Conservation (phyloP, 2,329 filamentous ascomycete species). For the Calonectria ilicicola region DNA sequence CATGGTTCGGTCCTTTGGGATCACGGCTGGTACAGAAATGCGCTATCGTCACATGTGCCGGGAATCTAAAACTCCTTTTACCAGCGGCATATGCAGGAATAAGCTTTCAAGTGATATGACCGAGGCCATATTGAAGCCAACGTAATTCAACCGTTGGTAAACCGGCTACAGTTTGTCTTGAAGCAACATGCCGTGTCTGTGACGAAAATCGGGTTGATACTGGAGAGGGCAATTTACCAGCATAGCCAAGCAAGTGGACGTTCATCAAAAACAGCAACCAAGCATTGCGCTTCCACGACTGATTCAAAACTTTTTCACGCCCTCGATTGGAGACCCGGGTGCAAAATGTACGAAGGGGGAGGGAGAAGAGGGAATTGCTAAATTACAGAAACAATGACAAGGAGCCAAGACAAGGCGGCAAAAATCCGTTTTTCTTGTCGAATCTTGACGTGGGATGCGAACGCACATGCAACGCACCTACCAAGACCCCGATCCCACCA, state of each 20-base stretch:
- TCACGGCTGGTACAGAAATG: background rate
- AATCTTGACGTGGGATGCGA: background rate
- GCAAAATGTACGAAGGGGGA: background rate
- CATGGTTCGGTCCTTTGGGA: background rate
- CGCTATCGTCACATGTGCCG: background rate
- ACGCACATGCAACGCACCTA: too few species aligned
- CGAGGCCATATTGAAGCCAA: background rate
- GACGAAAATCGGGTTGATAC: background rate
- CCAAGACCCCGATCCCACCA: too few species aligned
- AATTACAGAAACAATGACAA: slow-evolving; percentile 1
- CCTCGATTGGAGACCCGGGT: background rate
- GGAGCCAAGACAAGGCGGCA: background rate
- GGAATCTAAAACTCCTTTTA: background rate
- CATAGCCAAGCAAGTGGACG: background rate
- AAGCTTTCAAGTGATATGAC: background rate
- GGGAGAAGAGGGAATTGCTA: background rate
- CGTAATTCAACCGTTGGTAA: background rate
- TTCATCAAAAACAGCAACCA: background rate
- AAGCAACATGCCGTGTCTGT: background rate
- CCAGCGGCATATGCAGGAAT: background rate
- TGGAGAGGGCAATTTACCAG: background rate
- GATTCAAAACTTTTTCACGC: background rate
- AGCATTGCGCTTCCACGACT: background rate
- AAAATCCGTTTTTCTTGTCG: too few species aligned
- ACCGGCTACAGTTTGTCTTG: background rate